A percentile compares a stretch with the other conserved stretches of the same genome.
phyloP scores from a whole-genome alignment of 2,329 filamentous ascomycete genomes.

The Biscogniauxia mediterranea region DNA sequence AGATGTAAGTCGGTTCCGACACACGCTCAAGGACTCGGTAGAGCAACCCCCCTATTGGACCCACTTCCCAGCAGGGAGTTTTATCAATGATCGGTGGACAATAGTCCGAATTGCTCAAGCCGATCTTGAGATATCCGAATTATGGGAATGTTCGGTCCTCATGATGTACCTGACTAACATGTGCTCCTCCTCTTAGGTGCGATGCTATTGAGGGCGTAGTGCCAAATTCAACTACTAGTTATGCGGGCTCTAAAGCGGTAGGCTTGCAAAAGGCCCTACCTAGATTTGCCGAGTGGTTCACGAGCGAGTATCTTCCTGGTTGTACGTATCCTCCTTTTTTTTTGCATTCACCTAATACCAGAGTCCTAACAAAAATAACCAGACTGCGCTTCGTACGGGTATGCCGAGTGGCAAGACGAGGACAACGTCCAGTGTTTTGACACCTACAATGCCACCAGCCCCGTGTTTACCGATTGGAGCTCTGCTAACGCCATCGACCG shows the following conservation, averaged over 20 bases:
- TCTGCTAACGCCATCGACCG: slow-evolving; percentile 46
- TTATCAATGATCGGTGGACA: too few relatives aligned
- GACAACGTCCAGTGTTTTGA: slow-evolving; percentile 50
- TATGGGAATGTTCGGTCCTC: background rate
- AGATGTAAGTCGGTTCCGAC: slow-evolving; percentile 25
- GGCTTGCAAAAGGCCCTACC: slow-evolving; percentile 51
- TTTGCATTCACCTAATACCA: too few relatives aligned
- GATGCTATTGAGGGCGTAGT: slow-evolving; percentile 35
- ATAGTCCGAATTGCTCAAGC: too few relatives aligned
- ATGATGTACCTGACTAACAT: background rate
- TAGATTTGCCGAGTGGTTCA: slow-evolving; percentile 56
- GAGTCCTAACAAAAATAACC: background rate
- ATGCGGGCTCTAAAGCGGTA: slow-evolving; percentile 44
- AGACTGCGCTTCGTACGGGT: slow-evolving; percentile 45
- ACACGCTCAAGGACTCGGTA: too few relatives aligned
- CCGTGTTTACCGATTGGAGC: slow-evolving; percentile 48
- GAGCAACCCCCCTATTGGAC: too few relatives aligned
- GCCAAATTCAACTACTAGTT: slow-evolving; percentile 23
- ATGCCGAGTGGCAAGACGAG: slow-evolving; percentile 41
- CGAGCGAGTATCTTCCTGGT: slow-evolving; percentile 42
- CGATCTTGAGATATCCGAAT: too few relatives aligned
- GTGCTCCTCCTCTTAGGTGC: slow-evolving; percentile 10
- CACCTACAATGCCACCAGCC: slow-evolving; percentile 48
- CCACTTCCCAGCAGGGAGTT: too few relatives aligned
- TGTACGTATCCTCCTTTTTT: slow-evolving; percentile 42